Evolutionary conservation across 306 rosid species (phyloP).

Genomic region (Neltuma alba): DNA sequence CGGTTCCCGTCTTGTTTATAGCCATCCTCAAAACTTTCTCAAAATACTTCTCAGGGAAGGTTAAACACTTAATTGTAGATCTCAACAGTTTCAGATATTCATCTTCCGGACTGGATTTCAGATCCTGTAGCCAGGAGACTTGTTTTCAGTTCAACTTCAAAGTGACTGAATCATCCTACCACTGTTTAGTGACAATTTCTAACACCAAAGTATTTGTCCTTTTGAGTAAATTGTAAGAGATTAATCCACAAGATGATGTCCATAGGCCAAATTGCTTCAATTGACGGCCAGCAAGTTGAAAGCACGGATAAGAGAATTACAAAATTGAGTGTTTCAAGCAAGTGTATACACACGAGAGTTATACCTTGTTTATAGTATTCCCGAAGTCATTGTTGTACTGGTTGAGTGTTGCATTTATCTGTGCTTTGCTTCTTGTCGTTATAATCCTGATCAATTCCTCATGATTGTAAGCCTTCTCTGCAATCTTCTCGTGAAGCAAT

Average conservation of each 20-base stretch:
- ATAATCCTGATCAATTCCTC: slow-evolving; percentile 75
- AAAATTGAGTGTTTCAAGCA: not conserved
- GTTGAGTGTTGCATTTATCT: slow-evolving; percentile 71
- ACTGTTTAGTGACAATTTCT: not conserved
- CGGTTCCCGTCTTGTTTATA: slow-evolving; percentile 76
- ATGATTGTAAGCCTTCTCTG: slow-evolving; percentile 57
- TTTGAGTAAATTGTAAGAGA: not conserved
- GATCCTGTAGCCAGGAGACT: slow-evolving; percentile 60
- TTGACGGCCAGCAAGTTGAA: slow-evolving; percentile 4
- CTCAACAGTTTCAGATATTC: slow-evolving; percentile 74
- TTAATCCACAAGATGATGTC: not conserved
- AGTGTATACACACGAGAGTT: not conserved
- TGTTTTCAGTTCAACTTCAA: slow-evolving; percentile 28
- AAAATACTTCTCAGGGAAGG: slow-evolving; percentile 73
- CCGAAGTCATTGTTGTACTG: slow-evolving; percentile 75
- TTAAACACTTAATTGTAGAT: slow-evolving; percentile 63
- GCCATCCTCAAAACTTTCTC: slow-evolving; percentile 63
- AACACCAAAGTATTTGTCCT: not conserved
- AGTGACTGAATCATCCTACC: not conserved
- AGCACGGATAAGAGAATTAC: not conserved
- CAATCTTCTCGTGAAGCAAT: slow-evolving; percentile 68
- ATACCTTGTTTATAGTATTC: slow-evolving; percentile 73
- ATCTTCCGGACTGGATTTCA: slow-evolving; percentile 63
- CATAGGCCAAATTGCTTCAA: not conserved
- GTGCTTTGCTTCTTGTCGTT: slow-evolving; percentile 77